These are phyloP conservation scores for Kuraishia floccosa DNA, from an alignment of 805 yeast species.

Conservation along the genomic window DNA sequence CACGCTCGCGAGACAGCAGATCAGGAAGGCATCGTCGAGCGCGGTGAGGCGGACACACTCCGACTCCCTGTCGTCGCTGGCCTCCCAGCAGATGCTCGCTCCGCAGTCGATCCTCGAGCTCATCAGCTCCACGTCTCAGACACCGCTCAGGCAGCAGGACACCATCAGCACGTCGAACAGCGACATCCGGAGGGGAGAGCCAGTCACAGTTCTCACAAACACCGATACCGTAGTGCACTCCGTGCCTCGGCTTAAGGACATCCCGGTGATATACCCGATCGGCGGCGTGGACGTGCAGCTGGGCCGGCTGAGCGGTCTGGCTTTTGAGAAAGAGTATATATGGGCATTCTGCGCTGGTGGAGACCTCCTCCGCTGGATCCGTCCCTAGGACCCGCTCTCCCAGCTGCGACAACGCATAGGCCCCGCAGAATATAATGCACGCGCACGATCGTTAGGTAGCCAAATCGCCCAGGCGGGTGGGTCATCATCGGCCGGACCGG, in stretches of 20 bases:
- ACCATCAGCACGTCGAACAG: background rate
- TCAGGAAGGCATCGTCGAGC: constrained; percentile 3
- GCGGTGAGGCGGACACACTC: constrained; percentile 7
- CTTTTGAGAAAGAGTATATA: constrained; percentile 16
- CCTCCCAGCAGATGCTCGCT: constrained; percentile 10
- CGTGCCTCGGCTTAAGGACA: constrained; percentile 9
- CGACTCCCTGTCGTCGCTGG: constrained; percentile 17
- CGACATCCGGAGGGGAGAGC: background rate
- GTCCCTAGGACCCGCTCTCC: background rate
- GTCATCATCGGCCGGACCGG: too few species aligned
- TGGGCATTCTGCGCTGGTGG: constrained; percentile 26
- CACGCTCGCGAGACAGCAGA: background rate
- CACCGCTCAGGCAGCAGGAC: background rate
- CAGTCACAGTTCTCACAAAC: background rate
- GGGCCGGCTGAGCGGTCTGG: constrained; percentile 20
- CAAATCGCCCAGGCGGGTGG: too few species aligned
- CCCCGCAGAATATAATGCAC: too few species aligned
- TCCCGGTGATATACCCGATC: constrained; percentile 21
- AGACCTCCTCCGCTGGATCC: constrained; percentile 19
- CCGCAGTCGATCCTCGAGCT: constrained; percentile 13
- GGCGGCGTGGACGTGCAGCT: constrained; percentile 18
- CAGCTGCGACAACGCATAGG: too few species aligned
- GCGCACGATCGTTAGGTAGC: too few species aligned
- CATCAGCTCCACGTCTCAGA: constrained; percentile 6
- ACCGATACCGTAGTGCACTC: constrained; percentile 12